Evolutionary conservation across 805 yeast genomes (phyloP).

Genomic region (Candida alai): DNA sequence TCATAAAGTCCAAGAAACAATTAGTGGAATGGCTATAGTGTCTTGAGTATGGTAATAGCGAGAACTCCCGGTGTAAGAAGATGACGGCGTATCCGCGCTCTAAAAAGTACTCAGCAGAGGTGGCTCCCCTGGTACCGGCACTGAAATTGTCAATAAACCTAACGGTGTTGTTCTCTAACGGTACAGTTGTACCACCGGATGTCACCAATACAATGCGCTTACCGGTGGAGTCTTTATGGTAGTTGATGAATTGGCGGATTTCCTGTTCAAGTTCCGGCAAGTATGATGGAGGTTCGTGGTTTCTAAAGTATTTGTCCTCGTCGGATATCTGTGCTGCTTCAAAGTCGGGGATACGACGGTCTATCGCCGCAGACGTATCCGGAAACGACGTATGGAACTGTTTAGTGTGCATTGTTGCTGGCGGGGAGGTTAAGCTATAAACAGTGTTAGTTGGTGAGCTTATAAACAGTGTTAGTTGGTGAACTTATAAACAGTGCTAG

Average conservation of each 20-base stretch:
- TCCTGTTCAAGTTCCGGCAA: slow-evolving; percentile 57
- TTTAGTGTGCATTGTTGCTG: slow-evolving; percentile 11
- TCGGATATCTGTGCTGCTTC: slow-evolving; percentile 72
- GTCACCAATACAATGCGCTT: slow-evolving; percentile 77
- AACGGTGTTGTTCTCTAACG: slow-evolving; percentile 94
- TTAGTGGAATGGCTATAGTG: slow-evolving; percentile 81
- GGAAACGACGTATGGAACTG: slow-evolving; percentile 61
- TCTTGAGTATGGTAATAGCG: slow-evolving; percentile 88
- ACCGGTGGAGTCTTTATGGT: slow-evolving; percentile 41
- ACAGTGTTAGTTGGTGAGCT: too few species aligned
- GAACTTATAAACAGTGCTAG: slow-evolving; percentile 4
- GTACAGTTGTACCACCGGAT: slow-evolving; percentile 97
- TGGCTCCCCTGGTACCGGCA: slow-evolving; percentile 97
- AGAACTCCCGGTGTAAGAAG: slow-evolving; percentile 88
- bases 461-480: too few species aligned
- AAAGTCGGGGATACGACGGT: slow-evolving; percentile 67
- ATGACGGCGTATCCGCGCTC: slow-evolving; percentile 88
- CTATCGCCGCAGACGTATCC: slow-evolving; percentile 69
- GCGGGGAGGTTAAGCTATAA: too few species aligned
- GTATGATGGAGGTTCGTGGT: slow-evolving; percentile 72
- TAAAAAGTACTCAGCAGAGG: slow-evolving; percentile 88
- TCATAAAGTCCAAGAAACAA: slow-evolving; percentile 83
- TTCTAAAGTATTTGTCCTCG: slow-evolving; percentile 72
- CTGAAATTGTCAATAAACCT: slow-evolving; percentile 94
- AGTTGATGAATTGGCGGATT: slow-evolving; percentile 57